These are phyloP conservation scores for Trichoderma citrinoviride DNA, from an alignment of 2,329 filamentous ascomycete species.

Conservation along the genomic window DNA sequence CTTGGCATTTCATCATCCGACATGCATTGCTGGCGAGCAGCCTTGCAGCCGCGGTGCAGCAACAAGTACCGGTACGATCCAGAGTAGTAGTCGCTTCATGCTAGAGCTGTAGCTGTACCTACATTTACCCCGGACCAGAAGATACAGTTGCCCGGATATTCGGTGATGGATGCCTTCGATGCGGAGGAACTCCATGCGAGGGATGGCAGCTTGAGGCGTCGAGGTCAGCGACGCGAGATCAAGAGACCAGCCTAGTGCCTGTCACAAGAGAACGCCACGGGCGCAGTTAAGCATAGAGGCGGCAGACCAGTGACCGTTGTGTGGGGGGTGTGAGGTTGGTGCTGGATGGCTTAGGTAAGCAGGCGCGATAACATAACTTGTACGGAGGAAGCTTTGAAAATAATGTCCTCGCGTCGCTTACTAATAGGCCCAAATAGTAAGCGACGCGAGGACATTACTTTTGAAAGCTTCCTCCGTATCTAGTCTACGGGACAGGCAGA, in stretches of 20 bases:
- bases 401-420: too few relatives aligned
- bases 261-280: conserved; percentile 2
- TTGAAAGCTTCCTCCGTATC: background rate
- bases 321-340: background rate
- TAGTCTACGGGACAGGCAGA: background rate
- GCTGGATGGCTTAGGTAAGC: too few relatives aligned
- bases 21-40: background rate
- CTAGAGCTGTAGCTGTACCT: background rate
- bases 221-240: background rate
- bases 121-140: background rate
- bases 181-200: background rate
- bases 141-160: background rate
- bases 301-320: background rate
- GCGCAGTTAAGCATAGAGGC: background rate
- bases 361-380: too few relatives aligned
- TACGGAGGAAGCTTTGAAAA: too few relatives aligned
- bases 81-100: too few relatives aligned
- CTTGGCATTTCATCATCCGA: conserved; percentile 5
- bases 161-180: background rate
- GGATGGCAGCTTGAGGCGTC: background rate
- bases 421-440: too few relatives aligned
- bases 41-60: conserved; percentile 1
- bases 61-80: background rate
- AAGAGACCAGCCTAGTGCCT: background rate
- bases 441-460: too few relatives aligned